A percentile compares a stretch with the other conserved stretches of the same genome.
These are phyloP conservation scores for Rhizopogon rudus DNA, from an alignment of 768 basidiomycete genomes.

Conservation along the genomic window DNA sequence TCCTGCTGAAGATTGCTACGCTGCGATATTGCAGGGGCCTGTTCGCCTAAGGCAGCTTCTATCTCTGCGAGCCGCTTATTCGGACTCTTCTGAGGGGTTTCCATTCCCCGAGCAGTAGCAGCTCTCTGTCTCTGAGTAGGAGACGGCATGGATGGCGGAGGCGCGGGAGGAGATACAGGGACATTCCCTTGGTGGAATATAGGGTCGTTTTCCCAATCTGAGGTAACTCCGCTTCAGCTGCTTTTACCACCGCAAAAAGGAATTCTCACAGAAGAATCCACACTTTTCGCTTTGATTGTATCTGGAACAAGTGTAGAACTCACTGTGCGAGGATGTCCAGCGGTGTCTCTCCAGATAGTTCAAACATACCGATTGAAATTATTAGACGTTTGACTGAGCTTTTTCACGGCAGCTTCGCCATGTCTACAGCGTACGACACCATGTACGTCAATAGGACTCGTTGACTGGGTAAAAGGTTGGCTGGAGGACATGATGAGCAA, in stretches of 20 bases:
- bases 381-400: slow-evolving; percentile 22
- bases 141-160: background rate
- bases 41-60: background rate
- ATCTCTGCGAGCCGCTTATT: background rate
- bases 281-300: slow-evolving; percentile 5
- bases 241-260: slow-evolving; percentile 1
- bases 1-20: slow-evolving; percentile 6
- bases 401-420: slow-evolving; percentile 14
- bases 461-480: slow-evolving; percentile 12
- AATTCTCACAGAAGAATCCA: slow-evolving; percentile 32
- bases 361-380: slow-evolving; percentile 34
- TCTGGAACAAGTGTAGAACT: slow-evolving; percentile 35
- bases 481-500: slow-evolving; percentile 6
- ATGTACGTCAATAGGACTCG: slow-evolving; percentile 21
- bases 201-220: slow-evolving; percentile 30
- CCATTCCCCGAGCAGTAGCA: background rate
- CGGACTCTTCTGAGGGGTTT: background rate
- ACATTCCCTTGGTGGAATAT: slow-evolving; percentile 4
- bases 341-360: background rate
- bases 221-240: background rate
- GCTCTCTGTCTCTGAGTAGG: background rate
- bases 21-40: background rate
- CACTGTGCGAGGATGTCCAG: slow-evolving; percentile 12
- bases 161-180: background rate
- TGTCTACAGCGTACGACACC: slow-evolving; percentile 34